phyloP scores from a whole-genome alignment of 768 basidiomycete genomes.

The Mycena vitilis region DNA sequence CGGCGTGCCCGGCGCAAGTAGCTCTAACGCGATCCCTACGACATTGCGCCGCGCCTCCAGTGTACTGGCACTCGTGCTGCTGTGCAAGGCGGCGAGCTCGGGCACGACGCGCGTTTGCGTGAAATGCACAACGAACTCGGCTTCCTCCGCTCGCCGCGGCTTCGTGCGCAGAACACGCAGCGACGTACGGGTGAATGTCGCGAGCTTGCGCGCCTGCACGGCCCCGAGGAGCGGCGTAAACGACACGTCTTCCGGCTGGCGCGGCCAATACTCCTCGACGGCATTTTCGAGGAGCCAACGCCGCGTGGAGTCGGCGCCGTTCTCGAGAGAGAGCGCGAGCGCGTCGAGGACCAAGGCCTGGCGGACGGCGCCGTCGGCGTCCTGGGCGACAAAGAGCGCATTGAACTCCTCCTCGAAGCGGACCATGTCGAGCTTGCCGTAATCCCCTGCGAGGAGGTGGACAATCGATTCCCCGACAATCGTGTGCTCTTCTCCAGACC shows the following conservation, averaged over 20 bases:
- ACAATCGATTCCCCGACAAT: conserved; percentile 48
- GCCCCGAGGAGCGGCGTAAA: conserved; percentile 59
- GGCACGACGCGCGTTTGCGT: conserved; percentile 59
- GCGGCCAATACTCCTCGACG: conserved; percentile 67
- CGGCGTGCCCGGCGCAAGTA: conserved; percentile 45
- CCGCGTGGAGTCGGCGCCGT: conserved; percentile 55
- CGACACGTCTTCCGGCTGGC: conserved; percentile 41
- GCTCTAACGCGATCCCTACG: conserved; percentile 56
- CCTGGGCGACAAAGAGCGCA: conserved; percentile 28
- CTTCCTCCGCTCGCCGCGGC: conserved; percentile 27
- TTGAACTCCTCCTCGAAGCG: conserved; percentile 34
- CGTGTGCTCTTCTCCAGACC: conserved; percentile 50
- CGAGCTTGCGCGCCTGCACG: conserved; percentile 62
- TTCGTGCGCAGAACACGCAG: conserved; percentile 44
- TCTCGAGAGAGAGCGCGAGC: conserved; percentile 64
- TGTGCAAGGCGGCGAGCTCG: conserved; percentile 52
- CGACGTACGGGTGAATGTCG: conserved; percentile 49
- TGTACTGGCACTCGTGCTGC: conserved; percentile 33
- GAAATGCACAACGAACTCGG: conserved; percentile 37
- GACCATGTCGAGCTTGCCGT: conserved; percentile 27
- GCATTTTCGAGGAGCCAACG: conserved; percentile 62
- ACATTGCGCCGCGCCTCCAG: conserved; percentile 53
- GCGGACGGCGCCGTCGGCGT: conserved; percentile 26
- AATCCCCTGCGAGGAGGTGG: conserved; percentile 33
- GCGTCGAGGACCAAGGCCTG: conserved; percentile 54